Percentiles rank a stretch among this genome's conserved stretches.
Evolutionary conservation across 2,329 filamentous ascomycete genomes (phyloP).

Genomic region (Curvularia verruculosa): DNA sequence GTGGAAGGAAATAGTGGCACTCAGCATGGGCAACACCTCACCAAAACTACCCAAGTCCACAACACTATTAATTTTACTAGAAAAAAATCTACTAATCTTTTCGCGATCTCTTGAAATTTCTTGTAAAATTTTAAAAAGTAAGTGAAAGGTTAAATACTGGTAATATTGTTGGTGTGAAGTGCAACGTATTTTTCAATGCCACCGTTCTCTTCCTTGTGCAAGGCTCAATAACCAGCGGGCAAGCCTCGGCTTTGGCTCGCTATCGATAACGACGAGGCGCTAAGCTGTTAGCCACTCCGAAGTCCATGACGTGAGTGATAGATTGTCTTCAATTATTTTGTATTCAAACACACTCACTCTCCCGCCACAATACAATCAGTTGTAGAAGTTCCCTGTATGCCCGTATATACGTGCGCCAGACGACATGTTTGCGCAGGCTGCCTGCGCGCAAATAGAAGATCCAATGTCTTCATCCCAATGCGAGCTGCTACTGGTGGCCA

Average conservation of each 20-base stretch:
- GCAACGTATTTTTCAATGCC: no score
- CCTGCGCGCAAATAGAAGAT: conserved; percentile 42
- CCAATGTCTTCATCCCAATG: conserved; percentile 12
- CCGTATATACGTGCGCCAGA: conserved; percentile 24
- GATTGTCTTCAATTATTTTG: neutral
- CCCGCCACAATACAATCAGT: conserved; percentile 4
- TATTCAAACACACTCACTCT: neutral
- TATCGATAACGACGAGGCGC: conserved; percentile 16
- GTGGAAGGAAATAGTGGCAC: no score
- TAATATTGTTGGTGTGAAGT: no score
- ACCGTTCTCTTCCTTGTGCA: no score
- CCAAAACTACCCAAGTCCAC: no score
- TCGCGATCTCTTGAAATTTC: no score
- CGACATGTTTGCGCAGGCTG: conserved; percentile 49
- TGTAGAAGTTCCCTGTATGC: conserved; percentile 35
- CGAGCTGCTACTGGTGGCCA: conserved; percentile 12
- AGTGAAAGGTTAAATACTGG: no score
- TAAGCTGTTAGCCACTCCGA: conserved; percentile 12
- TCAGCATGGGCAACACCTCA: no score
- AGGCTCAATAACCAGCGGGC: neutral
- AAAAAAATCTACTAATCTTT: no score
- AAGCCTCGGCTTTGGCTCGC: neutral
- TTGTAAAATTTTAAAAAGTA: no score
- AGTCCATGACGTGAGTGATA: conserved; percentile 20
- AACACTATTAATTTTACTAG: no score